phyloP scores from a whole-genome alignment of 2,329 filamentous ascomycete genomes.

The Macrophomina tecta region DNA sequence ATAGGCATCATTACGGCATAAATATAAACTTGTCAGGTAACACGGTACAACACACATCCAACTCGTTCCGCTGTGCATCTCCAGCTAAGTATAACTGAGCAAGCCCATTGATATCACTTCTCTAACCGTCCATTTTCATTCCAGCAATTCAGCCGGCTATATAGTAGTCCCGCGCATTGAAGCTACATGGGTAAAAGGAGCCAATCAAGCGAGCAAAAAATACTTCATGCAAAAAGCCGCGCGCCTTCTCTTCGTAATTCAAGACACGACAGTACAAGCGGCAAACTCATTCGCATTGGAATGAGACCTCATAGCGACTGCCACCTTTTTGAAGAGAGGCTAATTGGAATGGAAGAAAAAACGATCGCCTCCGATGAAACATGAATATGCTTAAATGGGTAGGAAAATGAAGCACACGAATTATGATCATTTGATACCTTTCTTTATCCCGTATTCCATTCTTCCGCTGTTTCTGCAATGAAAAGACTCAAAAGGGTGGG shows the following conservation, averaged over 20 bases:
- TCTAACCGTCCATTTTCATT: not conserved
- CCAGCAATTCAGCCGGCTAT: not conserved
- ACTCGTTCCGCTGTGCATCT: no score
- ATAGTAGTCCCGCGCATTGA: not conserved
- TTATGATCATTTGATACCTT: not conserved
- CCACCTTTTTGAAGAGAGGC: not conserved
- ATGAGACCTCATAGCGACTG: not conserved
- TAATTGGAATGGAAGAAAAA: not conserved
- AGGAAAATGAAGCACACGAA: not conserved
- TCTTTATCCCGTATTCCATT: slow-evolving; percentile 1
- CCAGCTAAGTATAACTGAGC: no score
- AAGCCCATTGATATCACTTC: not conserved
- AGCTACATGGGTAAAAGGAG: not conserved
- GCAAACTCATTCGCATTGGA: not conserved
- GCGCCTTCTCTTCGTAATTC: not conserved
- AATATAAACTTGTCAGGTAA: no score
- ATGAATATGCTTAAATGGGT: not conserved
- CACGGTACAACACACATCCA: no score
- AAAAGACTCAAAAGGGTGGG: not conserved
- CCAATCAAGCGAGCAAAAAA: not conserved
- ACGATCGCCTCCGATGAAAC: not conserved
- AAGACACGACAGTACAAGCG: not conserved
- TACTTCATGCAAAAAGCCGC: not conserved
- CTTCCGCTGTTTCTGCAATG: slow-evolving; percentile 7
- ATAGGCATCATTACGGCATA: no score